phyloP scores from a whole-genome alignment of 768 basidiomycete genomes.

The Pleurotus cornucopiae region DNA sequence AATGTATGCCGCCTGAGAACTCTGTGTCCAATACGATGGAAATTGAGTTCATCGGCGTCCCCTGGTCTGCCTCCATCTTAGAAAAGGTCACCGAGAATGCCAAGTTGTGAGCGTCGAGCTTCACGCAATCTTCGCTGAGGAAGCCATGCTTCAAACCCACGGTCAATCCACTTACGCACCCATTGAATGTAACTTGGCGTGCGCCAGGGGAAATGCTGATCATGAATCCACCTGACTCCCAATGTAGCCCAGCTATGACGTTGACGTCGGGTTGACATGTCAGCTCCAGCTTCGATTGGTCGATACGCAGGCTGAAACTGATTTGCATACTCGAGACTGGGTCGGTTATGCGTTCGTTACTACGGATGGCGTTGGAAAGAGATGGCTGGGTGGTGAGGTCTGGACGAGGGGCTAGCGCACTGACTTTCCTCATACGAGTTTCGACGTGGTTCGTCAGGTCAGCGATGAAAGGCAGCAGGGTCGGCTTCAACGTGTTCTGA shows the following conservation, averaged over 20 bases:
- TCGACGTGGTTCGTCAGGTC: slow-evolving; percentile 72
- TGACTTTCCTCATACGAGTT: slow-evolving; percentile 56
- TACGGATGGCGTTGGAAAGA: slow-evolving; percentile 7
- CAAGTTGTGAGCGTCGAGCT: slow-evolving; percentile 78
- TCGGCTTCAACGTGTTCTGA: slow-evolving; percentile 78
- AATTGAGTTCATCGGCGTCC: slow-evolving; percentile 44
- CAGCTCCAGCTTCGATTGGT: slow-evolving; percentile 80
- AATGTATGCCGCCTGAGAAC: slow-evolving; percentile 71
- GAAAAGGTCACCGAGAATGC: slow-evolving; percentile 70
- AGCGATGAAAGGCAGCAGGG: slow-evolving; percentile 79
- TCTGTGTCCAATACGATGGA: slow-evolving; percentile 84
- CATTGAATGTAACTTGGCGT: slow-evolving; percentile 68
- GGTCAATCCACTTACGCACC: slow-evolving; percentile 77
- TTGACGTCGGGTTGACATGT: slow-evolving; percentile 91
- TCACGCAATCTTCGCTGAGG: slow-evolving; percentile 77
- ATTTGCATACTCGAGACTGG: slow-evolving; percentile 57
- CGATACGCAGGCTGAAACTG: slow-evolving; percentile 86
- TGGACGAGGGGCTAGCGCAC: slow-evolving; percentile 22
- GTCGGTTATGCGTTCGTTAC: slow-evolving; percentile 14
- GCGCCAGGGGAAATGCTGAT: slow-evolving; percentile 73
- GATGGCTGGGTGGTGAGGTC: neutral
- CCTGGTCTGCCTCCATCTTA: slow-evolving; percentile 37
- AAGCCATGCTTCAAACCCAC: slow-evolving; percentile 82
- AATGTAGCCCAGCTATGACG: slow-evolving; percentile 83
- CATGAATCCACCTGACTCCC: slow-evolving; percentile 93